Evolutionary conservation across 768 basidiomycete genomes (phyloP), one percentile per base, ranked within the genome.

Genomic region (Suillus variegatus): DNA sequence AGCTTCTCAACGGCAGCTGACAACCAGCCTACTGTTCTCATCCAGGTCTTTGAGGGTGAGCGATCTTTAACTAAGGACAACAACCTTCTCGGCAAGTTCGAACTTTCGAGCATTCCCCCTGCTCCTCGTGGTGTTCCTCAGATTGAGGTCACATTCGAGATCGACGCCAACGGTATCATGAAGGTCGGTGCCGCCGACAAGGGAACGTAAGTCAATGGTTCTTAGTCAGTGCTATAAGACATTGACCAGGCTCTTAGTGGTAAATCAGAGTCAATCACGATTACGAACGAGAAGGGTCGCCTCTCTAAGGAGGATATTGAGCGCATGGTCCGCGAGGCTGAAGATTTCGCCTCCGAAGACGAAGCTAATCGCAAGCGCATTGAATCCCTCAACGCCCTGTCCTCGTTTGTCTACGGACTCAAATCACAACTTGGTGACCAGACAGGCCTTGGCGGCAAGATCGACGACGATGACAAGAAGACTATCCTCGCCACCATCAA

Each of bases 11-110:
- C 90, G 25, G 91, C 92, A 60, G 90, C 93, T 61, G 93, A 95
- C 75, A 95, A 94, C 84, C 92, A 98, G 81, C 94, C 93, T 56
- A 95, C 94, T 61, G 96, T 98, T 71, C 81, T 98, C 57, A 96
- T 99, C 79, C 96, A 99, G 80, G 97, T 99, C 68, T 98, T 84
- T 77, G 96, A 98, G 85, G 96, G 96, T 78, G 96, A 98, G 82
- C 95, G 97, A 75, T 88, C 94, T 56, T 82, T 97, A 73, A 98
- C 97, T 69, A 97, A 97, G 88, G 97, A 98, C 82, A 98, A 97
- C 87, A 97, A 97, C 82, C 89, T 91, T 60, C 91, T 99, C 71
- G 96, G 97, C 81, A 95, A 95, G 78, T 98, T 97, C 78, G 95
- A 97, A 80, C 88, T 98, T 46, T 91, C 87, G 54, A 76, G 93